These are phyloP conservation scores for Kingdonia uniflora DNA, from an alignment of 164 flowering plant genomes.

Conservation along the genomic window DNA sequence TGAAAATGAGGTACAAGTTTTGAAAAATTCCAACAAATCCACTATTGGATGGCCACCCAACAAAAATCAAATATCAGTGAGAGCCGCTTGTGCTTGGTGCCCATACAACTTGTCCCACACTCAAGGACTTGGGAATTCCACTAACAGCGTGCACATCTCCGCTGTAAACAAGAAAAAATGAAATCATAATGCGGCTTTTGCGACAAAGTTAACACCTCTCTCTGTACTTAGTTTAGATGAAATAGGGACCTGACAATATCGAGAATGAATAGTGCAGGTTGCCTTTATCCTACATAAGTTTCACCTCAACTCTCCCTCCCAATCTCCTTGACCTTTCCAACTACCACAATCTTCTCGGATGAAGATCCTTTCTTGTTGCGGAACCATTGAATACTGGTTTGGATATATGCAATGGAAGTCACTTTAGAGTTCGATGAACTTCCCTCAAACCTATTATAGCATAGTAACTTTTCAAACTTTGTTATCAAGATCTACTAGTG, in stretches of 20 bases:
- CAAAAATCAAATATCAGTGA: slow-evolving; percentile 65
- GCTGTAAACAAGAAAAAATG: slow-evolving; percentile 32
- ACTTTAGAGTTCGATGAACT: slow-evolving; percentile 84
- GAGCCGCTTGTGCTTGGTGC: slow-evolving; percentile 42
- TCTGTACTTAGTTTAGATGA: neutral
- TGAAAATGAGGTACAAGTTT: no score
- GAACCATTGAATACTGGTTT: slow-evolving; percentile 57
- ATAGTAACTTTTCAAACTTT: neutral
- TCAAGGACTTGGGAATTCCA: slow-evolving; percentile 59
- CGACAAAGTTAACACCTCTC: neutral
- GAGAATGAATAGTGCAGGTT: slow-evolving; percentile 81
- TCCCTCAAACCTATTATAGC: slow-evolving; percentile 78
- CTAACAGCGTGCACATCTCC: slow-evolving; percentile 60
- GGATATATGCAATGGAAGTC: slow-evolving; percentile 60
- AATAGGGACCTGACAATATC: slow-evolving; percentile 41
- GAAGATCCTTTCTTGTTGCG: slow-evolving; percentile 51
- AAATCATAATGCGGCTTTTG: neutral
- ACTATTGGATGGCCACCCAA: slow-evolving; percentile 66
- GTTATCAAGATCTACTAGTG: no score
- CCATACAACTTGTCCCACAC: slow-evolving; percentile 96
- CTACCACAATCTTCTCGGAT: slow-evolving; percentile 48
- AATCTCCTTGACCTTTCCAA: slow-evolving; percentile 97
- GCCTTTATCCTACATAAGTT: slow-evolving; percentile 78
- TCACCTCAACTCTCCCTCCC: slow-evolving; percentile 95
- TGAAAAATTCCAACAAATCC: no score